Evolutionary conservation across 2,329 filamentous ascomycete species (phyloP), one percentile per base, ranked within the genome.

Genomic region (Hypoxylon sp.): DNA sequence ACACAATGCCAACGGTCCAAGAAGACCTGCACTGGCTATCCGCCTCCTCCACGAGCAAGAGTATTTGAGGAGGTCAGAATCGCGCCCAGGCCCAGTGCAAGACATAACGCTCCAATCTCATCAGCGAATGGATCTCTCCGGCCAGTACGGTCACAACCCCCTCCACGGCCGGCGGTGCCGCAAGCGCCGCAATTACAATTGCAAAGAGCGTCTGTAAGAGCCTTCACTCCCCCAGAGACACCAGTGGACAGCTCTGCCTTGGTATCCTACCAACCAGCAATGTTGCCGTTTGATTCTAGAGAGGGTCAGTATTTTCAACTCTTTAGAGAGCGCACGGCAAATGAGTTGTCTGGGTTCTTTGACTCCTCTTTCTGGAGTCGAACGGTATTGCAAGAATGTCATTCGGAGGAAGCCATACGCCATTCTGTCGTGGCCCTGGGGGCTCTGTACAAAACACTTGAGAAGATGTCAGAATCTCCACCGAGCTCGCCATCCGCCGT

Each of bases 381-480:
- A 31, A 78, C 79, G 23, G 83, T 88, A 1, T 67, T 88, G 7
- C 81, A 84, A 59, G 83, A 84, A 65, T 87, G 83, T 42, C 82
- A 88, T 57, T 74, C 76, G 0, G 81, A 86, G 62, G 72, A 78
- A 8, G 77, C 84, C 17, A 83, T 88, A 51, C 79, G 81, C 8
- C 83, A 88, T 66, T 82, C 84, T 7, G 83, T 88, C 7, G 77
- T 88, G 16, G 86, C 85, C 4, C 72, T 89, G 5, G 85, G 84
- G 11, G 83, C 84, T 3, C 70, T 89, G 27, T 87, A 88, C 68
- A 87, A 87, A 67, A 86, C 83, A 0, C 68, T 87, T 5, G 84
- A 87, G 49, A 79, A 82, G 63, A 76, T 78, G 4, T 76, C 75
- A 15, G 79, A 80, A 55, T 77, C 78, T 2, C 74, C 77, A 2